These are phyloP conservation scores for Solanum tarapatanum DNA, from an alignment of 257 asterid genomes.

Conservation along the genomic window DNA sequence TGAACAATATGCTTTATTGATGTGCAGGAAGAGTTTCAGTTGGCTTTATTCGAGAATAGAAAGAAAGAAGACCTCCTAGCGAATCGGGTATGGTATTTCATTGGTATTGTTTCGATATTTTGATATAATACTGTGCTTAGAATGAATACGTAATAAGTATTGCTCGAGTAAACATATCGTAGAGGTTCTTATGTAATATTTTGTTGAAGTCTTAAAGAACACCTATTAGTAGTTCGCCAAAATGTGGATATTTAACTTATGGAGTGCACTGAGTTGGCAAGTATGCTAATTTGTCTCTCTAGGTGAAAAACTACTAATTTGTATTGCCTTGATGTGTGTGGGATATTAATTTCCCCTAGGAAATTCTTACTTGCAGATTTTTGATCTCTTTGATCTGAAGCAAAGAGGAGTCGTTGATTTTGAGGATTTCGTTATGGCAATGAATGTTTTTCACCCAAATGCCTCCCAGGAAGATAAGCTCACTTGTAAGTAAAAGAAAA, in stretches of 20 bases:
- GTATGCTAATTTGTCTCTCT: not conserved
- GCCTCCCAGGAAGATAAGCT: constrained; percentile 90
- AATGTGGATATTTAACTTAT: not conserved
- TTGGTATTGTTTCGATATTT: not conserved
- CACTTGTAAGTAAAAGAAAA: constrained; percentile 42
- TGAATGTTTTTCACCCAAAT: constrained; percentile 94
- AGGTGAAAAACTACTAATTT: not conserved
- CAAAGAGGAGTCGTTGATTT: constrained; percentile 89
- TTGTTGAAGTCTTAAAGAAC: not conserved
- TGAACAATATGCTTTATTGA: constrained; percentile 3
- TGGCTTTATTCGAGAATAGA: constrained; percentile 92
- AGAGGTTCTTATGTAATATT: not conserved
- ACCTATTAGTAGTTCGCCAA: not conserved
- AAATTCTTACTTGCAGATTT: constrained; percentile 44
- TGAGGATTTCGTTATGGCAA: constrained; percentile 89
- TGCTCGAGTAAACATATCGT: not conserved
- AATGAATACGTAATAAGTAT: not conserved
- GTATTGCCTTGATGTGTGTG: not conserved
- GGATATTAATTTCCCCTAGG: not conserved
- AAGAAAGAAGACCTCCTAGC: constrained; percentile 90
- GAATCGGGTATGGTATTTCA: constrained; percentile 52
- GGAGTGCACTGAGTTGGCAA: not conserved
- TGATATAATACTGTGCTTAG: not conserved
- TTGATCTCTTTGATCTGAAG: constrained; percentile 93
- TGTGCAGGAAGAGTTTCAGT: constrained; percentile 90